These are phyloP conservation scores for Hortaea sp. DNA, from an alignment of 2,329 filamentous ascomycete genomes.

Conservation along the genomic window DNA sequence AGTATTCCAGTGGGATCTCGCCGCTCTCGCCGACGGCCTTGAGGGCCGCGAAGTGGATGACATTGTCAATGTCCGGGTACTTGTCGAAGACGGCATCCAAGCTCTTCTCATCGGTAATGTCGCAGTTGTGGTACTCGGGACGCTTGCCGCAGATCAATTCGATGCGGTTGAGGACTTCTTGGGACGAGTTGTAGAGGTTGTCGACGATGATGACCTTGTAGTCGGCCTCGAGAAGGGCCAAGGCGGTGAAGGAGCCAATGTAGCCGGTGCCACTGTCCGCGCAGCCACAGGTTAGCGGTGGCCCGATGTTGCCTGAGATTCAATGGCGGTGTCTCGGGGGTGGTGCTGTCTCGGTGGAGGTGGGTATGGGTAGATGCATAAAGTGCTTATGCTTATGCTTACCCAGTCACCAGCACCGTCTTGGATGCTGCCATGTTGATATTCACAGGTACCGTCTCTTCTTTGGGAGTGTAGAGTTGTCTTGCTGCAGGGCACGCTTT, in stretches of 20 bases:
- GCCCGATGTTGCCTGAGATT: not conserved
- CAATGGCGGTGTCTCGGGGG: not conserved
- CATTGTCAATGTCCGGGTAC: conserved; percentile 90
- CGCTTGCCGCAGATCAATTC: conserved; percentile 86
- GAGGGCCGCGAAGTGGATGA: conserved; percentile 96
- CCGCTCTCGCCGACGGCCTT: conserved; percentile 97
- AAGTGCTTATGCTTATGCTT: not conserved
- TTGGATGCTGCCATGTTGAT: not conserved
- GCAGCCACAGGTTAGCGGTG: not conserved
- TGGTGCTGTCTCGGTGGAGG: not conserved
- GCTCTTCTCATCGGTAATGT: conserved; percentile 75
- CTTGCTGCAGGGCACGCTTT: not conserved
- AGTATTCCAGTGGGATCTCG: conserved; percentile 94
- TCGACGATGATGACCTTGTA: conserved; percentile 97
- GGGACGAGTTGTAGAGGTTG: conserved; percentile 93
- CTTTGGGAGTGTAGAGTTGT: too few relatives aligned
- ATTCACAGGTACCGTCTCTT: not conserved
- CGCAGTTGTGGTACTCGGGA: conserved; percentile 72
- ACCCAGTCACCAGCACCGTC: not conserved
- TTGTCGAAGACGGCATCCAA: conserved; percentile 80
- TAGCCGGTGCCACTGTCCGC: conserved; percentile 87
- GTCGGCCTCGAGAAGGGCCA: conserved; percentile 83
- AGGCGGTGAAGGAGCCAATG: conserved; percentile 93
- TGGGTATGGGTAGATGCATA: not conserved
- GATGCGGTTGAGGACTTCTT: conserved; percentile 86